Evolutionary conservation across 2,329 filamentous ascomycete species (phyloP).

Genomic region (Phyllosticta paracitricarpa): DNA sequence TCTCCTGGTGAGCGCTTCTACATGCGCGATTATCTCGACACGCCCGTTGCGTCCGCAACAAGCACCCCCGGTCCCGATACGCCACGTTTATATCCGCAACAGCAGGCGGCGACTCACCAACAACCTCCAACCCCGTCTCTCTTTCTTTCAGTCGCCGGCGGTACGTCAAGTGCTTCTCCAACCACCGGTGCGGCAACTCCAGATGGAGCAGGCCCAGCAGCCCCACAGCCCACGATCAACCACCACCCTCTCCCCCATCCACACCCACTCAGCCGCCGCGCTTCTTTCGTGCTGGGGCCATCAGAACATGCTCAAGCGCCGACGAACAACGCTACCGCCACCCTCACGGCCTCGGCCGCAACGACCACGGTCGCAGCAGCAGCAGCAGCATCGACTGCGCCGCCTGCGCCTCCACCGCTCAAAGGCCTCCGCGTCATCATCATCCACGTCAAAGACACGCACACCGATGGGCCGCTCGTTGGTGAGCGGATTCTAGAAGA

Average conservation of each 20-base stretch:
- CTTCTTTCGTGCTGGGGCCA: not conserved
- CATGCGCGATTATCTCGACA: slow-evolving; percentile 7
- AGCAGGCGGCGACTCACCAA: not conserved
- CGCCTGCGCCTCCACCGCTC: slow-evolving; percentile 39
- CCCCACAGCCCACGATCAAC: slow-evolving; percentile 42
- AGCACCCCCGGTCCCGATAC: slow-evolving; percentile 1
- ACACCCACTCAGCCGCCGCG: not conserved
- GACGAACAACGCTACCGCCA: not conserved
- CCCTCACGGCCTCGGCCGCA: not conserved
- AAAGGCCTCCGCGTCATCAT: slow-evolving; percentile 70
- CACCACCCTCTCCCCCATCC: slow-evolving; percentile 46
- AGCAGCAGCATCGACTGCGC: not conserved
- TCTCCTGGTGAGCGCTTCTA: not conserved
- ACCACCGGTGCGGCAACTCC: not conserved
- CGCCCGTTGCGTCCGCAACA: not conserved
- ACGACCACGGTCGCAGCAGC: not conserved
- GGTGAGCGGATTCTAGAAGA: slow-evolving; percentile 61
- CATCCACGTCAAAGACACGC: slow-evolving; percentile 86
- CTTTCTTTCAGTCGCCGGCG: not conserved
- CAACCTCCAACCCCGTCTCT: not conserved
- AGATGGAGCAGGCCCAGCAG: not conserved
- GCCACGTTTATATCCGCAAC: not conserved
- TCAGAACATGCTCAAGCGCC: not conserved
- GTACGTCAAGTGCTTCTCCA: not conserved
- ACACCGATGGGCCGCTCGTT: slow-evolving; percentile 58